Percentiles rank a stretch among this genome's conserved stretches.
These are phyloP conservation scores for Saturnispora saitoi DNA, from an alignment of 805 yeast species.

Conservation along the genomic window DNA sequence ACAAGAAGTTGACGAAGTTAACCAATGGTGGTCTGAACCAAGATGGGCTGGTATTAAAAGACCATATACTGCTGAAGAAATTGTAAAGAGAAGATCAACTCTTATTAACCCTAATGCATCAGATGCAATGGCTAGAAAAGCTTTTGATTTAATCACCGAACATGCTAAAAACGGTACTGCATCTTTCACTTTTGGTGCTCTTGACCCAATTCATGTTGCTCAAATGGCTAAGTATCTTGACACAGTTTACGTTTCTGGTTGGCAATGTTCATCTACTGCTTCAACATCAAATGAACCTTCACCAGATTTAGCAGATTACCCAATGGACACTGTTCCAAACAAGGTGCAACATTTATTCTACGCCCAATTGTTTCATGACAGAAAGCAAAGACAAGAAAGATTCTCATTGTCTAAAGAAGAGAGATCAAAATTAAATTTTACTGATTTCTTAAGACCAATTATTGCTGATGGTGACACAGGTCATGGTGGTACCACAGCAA, in stretches of 20 bases:
- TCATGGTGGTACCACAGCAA: slow-evolving; percentile 97
- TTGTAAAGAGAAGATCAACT: slow-evolving; percentile 82
- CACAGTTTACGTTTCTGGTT: slow-evolving; percentile 88
- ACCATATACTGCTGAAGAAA: slow-evolving; percentile 79
- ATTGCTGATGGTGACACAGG: slow-evolving; percentile 98
- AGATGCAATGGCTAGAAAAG: slow-evolving; percentile 70
- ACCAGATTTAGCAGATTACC: slow-evolving; percentile 97
- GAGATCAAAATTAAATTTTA: slow-evolving; percentile 63
- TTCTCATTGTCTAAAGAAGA: slow-evolving; percentile 50
- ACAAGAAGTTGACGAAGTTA: slow-evolving; percentile 62
- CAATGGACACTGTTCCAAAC: slow-evolving; percentile 97
- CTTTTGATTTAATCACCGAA: slow-evolving; percentile 58
- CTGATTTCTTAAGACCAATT: slow-evolving; percentile 88
- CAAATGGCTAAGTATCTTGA: slow-evolving; percentile 96
- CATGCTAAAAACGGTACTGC: slow-evolving; percentile 68
- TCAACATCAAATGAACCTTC: slow-evolving; percentile 96
- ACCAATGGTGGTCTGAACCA: slow-evolving; percentile 88
- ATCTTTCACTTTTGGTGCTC: slow-evolving; percentile 89
- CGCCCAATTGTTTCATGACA: slow-evolving; percentile 94
- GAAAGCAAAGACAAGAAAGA: slow-evolving; percentile 88
- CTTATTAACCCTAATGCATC: slow-evolving; percentile 70
- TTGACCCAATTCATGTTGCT: slow-evolving; percentile 90
- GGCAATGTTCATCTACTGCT: slow-evolving; percentile 99
- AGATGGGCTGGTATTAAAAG: slow-evolving; percentile 88
- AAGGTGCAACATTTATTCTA: slow-evolving; percentile 95